Conservation (phyloP, 1,284 basidiomycete species). For the Marasmius oreades region DNA sequence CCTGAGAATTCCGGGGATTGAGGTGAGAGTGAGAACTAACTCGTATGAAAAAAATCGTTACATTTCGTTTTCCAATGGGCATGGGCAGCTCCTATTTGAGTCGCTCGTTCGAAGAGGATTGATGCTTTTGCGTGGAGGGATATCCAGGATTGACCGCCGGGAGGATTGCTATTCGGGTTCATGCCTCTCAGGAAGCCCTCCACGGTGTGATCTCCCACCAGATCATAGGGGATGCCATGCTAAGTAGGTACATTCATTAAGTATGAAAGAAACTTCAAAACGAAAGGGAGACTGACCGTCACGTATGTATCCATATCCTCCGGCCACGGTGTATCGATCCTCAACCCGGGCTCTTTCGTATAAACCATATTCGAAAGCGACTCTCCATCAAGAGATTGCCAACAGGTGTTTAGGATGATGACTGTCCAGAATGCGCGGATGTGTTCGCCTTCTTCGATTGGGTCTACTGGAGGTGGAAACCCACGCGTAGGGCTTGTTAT, state of each 20-base stretch:
- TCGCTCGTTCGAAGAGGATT: slow-evolving; percentile 5
- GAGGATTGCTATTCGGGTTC: background rate
- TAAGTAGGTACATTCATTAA: too few relatives aligned
- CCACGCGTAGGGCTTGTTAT: background rate
- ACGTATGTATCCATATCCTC: slow-evolving; percentile 15
- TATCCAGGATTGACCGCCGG: background rate
- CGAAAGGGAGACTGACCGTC: too few relatives aligned
- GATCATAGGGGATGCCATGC: background rate
- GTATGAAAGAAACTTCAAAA: too few relatives aligned
- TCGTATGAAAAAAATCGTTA: too few relatives aligned
- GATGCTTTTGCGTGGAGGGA: slow-evolving; percentile 7
- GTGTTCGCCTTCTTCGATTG: slow-evolving; percentile 33
- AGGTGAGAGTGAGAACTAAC: too few relatives aligned
- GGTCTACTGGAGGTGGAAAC: background rate
- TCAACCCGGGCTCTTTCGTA: slow-evolving; percentile 15
- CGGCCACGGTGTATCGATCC: slow-evolving; percentile 34
- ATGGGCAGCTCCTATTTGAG: background rate
- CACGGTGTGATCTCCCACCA: background rate
- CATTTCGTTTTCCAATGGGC: background rate
- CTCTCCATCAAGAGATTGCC: slow-evolving; percentile 27
- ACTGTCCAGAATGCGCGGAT: slow-evolving; percentile 34
- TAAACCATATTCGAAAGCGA: slow-evolving; percentile 16
- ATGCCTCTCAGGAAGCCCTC: slow-evolving; percentile 1
- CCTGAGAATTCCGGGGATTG: background rate
- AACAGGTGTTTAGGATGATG: slow-evolving; percentile 28